A percentile compares a stretch with the other conserved stretches of the same genome.
Conservation (phyloP, 2,329 filamentous ascomycete species). For the Emmonsia crescens region DNA sequence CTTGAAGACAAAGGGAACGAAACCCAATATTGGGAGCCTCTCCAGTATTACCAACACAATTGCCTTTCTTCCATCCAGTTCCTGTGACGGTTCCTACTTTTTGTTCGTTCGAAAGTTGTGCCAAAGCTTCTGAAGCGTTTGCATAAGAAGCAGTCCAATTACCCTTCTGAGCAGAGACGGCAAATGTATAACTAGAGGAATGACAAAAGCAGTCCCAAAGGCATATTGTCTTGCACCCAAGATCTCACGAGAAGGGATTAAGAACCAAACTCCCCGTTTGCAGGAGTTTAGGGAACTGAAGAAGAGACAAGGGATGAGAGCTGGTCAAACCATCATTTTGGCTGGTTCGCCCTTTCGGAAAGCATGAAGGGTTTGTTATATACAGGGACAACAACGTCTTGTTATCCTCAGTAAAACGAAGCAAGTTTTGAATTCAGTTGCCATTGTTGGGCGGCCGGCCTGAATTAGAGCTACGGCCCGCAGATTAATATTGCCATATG, state of each 20-base stretch:
- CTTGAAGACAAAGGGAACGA: constrained; percentile 21
- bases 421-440: too few relatives aligned
- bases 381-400: too few relatives aligned
- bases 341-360: too few relatives aligned
- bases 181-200: not conserved
- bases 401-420: too few relatives aligned
- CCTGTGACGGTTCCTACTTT: constrained; percentile 19
- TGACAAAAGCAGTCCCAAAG: not conserved
- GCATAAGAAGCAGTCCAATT: not conserved
- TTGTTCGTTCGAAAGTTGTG: constrained; percentile 3
- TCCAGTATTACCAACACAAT: constrained; percentile 22
- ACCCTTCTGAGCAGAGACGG: not conserved
- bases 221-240: not conserved
- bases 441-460: too few relatives aligned
- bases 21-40: constrained; percentile 16
- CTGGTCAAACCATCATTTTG: too few relatives aligned
- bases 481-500: too few relatives aligned
- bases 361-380: too few relatives aligned
- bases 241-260: not conserved
- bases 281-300: too few relatives aligned
- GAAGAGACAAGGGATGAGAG: too few relatives aligned
- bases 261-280: too few relatives aligned
- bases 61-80: constrained; percentile 16
- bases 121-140: not conserved
- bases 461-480: too few relatives aligned